Conservation (phyloP, 1,139 yeast species). For the Pichia sp. region DNA sequence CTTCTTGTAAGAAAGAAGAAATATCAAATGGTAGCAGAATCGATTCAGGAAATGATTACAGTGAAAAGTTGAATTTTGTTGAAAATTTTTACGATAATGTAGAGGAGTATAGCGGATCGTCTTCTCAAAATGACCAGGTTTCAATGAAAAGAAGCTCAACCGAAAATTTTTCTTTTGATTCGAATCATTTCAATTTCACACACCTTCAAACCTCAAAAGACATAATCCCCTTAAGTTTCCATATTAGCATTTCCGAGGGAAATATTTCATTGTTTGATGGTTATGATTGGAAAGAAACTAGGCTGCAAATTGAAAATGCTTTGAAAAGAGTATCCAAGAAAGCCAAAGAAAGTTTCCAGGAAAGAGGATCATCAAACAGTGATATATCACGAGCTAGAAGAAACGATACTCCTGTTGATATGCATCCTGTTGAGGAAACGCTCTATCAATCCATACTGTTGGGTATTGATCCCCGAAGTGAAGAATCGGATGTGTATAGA, state of each 20-base stretch:
- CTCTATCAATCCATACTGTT: slow-evolving; percentile 69
- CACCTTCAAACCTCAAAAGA: slow-evolving; percentile 2
- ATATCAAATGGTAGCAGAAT: neutral
- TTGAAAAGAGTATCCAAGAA: slow-evolving; percentile 52
- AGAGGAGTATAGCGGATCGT: neutral
- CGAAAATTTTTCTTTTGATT: slow-evolving; percentile 27
- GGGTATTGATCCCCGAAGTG: slow-evolving; percentile 44
- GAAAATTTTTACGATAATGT: slow-evolving; percentile 22
- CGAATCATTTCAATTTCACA: slow-evolving; percentile 35
- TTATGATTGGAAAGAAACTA: slow-evolving; percentile 82
- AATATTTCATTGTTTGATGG: slow-evolving; percentile 73
- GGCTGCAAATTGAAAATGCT: slow-evolving; percentile 55
- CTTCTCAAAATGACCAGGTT: neutral
- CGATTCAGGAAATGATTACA: neutral
- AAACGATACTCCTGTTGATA: neutral
- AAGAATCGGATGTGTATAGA: slow-evolving; percentile 39
- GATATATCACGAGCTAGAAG: neutral
- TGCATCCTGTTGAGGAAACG: slow-evolving; percentile 45
- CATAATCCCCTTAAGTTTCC: slow-evolving; percentile 19
- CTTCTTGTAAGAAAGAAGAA: neutral
- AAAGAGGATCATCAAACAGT: neutral
- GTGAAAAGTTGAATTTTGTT: slow-evolving; percentile 16
- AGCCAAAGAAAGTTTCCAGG: slow-evolving; percentile 22
- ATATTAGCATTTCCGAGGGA: slow-evolving; percentile 30
- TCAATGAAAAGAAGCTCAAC: slow-evolving; percentile 7